These are phyloP conservation scores for Spergularia bocconei DNA, from an alignment of 148 eudicot genomes.

Conservation along the genomic window DNA sequence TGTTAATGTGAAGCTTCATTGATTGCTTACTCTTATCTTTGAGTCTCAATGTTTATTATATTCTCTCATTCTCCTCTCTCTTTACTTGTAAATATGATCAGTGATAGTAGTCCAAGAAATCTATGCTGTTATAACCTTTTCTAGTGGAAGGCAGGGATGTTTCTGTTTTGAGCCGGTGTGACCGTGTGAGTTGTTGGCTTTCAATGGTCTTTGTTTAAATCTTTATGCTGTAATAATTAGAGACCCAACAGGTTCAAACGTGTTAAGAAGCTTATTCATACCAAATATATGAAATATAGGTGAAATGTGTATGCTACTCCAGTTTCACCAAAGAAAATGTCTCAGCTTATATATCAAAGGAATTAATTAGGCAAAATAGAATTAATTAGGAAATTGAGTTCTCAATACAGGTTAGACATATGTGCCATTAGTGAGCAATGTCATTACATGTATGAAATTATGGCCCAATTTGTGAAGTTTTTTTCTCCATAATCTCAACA, in stretches of 20 bases:
- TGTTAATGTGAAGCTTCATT: background rate
- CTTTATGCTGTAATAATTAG: background rate
- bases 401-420: background rate
- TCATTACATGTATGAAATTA: background rate
- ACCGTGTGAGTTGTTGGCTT: background rate
- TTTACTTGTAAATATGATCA: background rate
- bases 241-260: no score
- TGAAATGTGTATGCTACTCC: background rate
- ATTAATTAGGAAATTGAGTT: background rate
- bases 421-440: background rate
- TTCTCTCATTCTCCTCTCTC: background rate
- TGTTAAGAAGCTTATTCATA: background rate
- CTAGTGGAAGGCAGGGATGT: background rate
- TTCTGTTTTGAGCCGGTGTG: background rate
- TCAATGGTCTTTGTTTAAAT: background rate
- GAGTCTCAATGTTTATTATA: background rate
- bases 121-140: background rate
- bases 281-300: background rate
- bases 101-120: background rate
- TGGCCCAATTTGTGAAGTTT: background rate
- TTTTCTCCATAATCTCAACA: background rate
- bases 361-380: background rate
- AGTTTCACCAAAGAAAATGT: background rate
- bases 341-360: background rate
- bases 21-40: background rate